Percentiles rank a stretch among this genome's conserved stretches.
Conservation (phyloP, 805 yeast genomes). For the Schwanniomyces sp. region DNA sequence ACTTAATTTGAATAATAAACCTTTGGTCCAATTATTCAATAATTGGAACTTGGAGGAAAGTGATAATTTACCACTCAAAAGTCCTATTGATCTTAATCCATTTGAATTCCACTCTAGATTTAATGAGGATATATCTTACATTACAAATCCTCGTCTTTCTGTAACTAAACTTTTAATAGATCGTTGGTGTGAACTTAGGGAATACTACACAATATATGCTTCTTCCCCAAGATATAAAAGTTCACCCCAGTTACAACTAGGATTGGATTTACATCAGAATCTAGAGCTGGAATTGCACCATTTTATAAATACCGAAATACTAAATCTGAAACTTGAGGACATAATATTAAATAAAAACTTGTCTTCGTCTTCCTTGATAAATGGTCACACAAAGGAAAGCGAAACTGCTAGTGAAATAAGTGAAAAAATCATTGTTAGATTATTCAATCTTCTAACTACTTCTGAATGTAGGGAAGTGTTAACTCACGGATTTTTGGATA, state of each 20-base stretch:
- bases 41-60: background rate
- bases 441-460: conserved; percentile 38
- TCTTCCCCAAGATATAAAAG: conserved; percentile 26
- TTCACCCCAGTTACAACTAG: conserved; percentile 45
- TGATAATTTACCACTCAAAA: conserved; percentile 11
- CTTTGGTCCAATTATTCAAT: conserved; percentile 1
- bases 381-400: conserved; percentile 8
- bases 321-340: conserved; percentile 7
- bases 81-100: conserved; percentile 18
- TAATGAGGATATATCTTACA: conserved; percentile 23
- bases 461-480: conserved; percentile 65
- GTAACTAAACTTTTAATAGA: conserved; percentile 61
- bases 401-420: conserved; percentile 35
- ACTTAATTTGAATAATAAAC: background rate
- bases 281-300: conserved; percentile 50
- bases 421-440: conserved; percentile 38
- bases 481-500: conserved; percentile 52
- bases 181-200: conserved; percentile 69
- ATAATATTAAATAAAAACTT: conserved; percentile 5
- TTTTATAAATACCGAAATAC: conserved; percentile 21
- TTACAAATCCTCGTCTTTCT: conserved; percentile 40
- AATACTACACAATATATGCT: conserved; percentile 52
- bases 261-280: conserved; percentile 45
- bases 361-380: background rate
- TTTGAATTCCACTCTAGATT: conserved; percentile 22